These are phyloP conservation scores for Neonectria sp. DNA, from an alignment of 2,329 filamentous ascomycete species.

Conservation along the genomic window DNA sequence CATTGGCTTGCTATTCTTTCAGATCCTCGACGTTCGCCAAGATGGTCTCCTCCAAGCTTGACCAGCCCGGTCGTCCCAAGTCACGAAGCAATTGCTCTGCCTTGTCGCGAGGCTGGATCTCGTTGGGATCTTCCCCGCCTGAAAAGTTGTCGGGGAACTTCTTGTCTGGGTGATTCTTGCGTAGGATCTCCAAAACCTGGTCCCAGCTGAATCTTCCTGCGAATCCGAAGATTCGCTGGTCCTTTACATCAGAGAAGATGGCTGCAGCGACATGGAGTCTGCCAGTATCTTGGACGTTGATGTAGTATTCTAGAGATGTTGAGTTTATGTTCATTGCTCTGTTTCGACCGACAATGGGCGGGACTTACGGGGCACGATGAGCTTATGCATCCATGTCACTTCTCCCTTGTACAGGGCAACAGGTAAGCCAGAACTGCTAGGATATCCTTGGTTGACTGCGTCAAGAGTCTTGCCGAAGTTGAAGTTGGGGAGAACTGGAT, in stretches of 20 bases:
- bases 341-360: too few relatives aligned
- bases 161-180: slow-evolving; percentile 38
- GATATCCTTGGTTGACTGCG: slow-evolving; percentile 36
- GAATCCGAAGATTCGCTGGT: slow-evolving; percentile 69
- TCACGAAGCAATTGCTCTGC: slow-evolving; percentile 18
- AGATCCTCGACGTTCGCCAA: slow-evolving; percentile 9
- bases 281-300: slow-evolving; percentile 65
- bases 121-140: slow-evolving; percentile 22
- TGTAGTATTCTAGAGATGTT: slow-evolving; percentile 56
- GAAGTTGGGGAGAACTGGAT: slow-evolving; percentile 46
- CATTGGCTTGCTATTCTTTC: neutral
- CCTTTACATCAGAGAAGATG: slow-evolving; percentile 59
- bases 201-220: slow-evolving; percentile 64
- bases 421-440: slow-evolving; percentile 41
- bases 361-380: neutral
- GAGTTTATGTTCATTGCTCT: neutral
- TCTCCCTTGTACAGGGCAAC: slow-evolving; percentile 42
- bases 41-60: neutral
- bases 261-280: slow-evolving; percentile 67
- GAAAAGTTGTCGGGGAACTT: slow-evolving; percentile 45
- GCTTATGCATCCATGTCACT: neutral
- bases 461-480: slow-evolving; percentile 47
- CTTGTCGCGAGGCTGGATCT: neutral
- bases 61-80: slow-evolving; percentile 16
- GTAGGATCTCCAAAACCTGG: slow-evolving; percentile 51